Evolutionary conservation across 2,329 filamentous ascomycete species (phyloP), one percentile per base, ranked within the genome.

Genomic region (Atkinsonella hypoxylon): DNA sequence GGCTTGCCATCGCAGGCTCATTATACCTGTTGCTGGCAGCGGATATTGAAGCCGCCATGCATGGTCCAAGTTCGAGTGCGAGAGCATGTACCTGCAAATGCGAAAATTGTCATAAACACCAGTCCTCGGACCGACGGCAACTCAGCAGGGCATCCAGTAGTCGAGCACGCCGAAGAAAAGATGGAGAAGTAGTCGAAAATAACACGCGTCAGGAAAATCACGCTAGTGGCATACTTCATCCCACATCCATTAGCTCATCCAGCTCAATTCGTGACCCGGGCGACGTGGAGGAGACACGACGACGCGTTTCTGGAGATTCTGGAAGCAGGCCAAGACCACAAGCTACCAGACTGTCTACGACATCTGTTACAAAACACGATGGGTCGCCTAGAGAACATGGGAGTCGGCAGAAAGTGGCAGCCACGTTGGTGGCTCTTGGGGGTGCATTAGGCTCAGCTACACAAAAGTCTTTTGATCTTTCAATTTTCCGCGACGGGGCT

Each of bases 1-100:
- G 64, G 0, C 65, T 85, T 13, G 80, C 79, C 2, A 69, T 75
- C 1, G 48, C 82, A 0, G 79, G 81, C 0, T 83, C 81, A 0
- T 57, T 83, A 0, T 82, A 80, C 49, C 58, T 83, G 10, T 62
- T 77, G 4, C 57, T 79, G 0, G 70, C 70, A 1, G 58, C 59
- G 12, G 62, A 67, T 10, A 58, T 65, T 0, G 50, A 57, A 15
- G 54, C 51, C 4, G 53, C 49, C 31, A 18, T 12, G 54, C 51
- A 32, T 22, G 54, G 53, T 10, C 49, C 47, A 6, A 44, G 32
- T 6, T 22, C 46, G 9, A 30, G 49, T 0, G 48, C 47, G 1
- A 8, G 34, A 0, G 45, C 22, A 1, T 42, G 51, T 13, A 48
- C 51, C 17, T 60, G 59, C 8, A 53, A 48, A 5, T 59, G 55